phyloP scores from a whole-genome alignment of 176 grass and related monocot species.

The Rhynchospora pubera region DNA sequence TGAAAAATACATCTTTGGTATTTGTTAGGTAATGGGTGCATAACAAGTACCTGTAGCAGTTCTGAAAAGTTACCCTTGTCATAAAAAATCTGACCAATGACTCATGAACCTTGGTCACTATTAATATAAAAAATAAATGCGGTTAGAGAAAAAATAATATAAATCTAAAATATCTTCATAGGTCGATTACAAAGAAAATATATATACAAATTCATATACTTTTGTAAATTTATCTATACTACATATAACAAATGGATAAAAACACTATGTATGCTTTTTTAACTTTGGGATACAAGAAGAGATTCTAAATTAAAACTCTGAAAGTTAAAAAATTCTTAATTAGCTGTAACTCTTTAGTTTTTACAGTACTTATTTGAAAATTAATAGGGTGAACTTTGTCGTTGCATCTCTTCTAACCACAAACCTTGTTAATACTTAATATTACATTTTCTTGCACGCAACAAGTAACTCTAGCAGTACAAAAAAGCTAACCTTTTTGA shows the following conservation, averaged over 20 bases:
- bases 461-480: not conserved
- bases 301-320: too few species aligned
- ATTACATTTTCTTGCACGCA: not conserved
- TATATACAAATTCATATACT: too few species aligned
- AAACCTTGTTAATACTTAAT: too few species aligned
- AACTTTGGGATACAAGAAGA: not conserved
- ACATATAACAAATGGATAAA: too few species aligned
- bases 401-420: too few species aligned
- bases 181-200: not conserved
- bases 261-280: too few species aligned
- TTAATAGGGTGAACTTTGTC: not conserved
- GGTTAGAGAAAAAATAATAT: not conserved
- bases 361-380: not conserved
- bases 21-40: constrained; percentile 16
- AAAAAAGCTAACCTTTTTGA: not conserved
- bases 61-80: not conserved
- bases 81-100: not conserved
- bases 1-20: constrained; percentile 6
- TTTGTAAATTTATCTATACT: not conserved
- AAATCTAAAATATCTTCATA: not conserved
- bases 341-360: not conserved
- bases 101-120: not conserved
- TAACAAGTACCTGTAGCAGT: constrained; percentile 6
- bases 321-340: not conserved
- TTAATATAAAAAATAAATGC: not conserved